Conservation (phyloP, 2,329 filamentous ascomycete species). For the Beauveria brongniartii region DNA sequence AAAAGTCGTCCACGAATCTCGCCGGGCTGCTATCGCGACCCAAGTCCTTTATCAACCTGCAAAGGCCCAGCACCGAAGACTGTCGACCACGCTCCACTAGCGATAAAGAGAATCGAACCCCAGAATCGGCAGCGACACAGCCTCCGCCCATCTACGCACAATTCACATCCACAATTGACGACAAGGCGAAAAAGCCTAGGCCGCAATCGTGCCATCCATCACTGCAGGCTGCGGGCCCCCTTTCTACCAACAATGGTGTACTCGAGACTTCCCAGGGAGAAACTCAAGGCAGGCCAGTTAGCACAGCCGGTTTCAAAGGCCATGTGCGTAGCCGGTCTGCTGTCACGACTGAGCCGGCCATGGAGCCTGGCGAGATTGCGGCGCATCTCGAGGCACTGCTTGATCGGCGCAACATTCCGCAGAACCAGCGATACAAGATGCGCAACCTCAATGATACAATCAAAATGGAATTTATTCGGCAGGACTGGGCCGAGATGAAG, state of each 20-base stretch:
- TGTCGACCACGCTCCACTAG: constrained; percentile 39
- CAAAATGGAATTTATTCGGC: constrained; percentile 91
- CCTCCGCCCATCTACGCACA: constrained; percentile 75
- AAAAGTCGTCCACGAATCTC: constrained; percentile 79
- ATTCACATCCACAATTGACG: constrained; percentile 41
- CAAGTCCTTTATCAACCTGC: constrained; percentile 63
- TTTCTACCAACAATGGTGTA: background rate
- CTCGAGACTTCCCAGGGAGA: background rate
- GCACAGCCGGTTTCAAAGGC: constrained; percentile 28
- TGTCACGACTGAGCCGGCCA: constrained; percentile 38
- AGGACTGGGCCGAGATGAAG: constrained; percentile 68
- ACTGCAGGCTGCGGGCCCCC: background rate
- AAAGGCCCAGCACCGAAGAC: constrained; percentile 45
- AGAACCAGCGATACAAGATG: constrained; percentile 93
- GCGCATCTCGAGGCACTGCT: constrained; percentile 55
- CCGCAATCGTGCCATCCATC: constrained; percentile 9
- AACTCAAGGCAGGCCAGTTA: background rate
- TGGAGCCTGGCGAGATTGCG: constrained; percentile 48
- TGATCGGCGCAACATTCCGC: constrained; percentile 86
- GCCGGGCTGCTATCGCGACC: constrained; percentile 65
- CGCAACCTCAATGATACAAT: constrained; percentile 78
- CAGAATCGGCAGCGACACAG: constrained; percentile 24
- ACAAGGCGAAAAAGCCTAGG: constrained; percentile 15
- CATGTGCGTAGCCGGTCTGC: constrained; percentile 31
- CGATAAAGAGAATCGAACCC: constrained; percentile 78